Conservation (phyloP, 768 basidiomycete genomes). For the Dentipellis sp. region DNA sequence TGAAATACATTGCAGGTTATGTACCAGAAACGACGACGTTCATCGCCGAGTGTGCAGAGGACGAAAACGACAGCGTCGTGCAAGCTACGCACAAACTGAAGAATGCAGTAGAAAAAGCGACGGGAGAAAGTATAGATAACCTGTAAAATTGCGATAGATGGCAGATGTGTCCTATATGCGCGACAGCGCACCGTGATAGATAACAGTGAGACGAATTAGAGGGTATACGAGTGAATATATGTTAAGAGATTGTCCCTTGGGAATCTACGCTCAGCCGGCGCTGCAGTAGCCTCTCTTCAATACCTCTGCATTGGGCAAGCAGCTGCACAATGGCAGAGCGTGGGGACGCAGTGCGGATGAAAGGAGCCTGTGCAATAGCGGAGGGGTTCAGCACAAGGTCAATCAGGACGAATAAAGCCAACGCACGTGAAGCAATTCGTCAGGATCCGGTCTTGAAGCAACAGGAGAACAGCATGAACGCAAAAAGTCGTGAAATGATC, state of each 20-base stretch:
- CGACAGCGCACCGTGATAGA: not conserved
- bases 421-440: slow-evolving; percentile 15
- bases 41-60: slow-evolving; percentile 80
- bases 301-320: slow-evolving; percentile 14
- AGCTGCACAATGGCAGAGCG: slow-evolving; percentile 14
- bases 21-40: slow-evolving; percentile 77
- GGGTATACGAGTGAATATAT: not conserved
- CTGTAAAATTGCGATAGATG: not conserved
- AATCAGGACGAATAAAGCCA: not conserved
- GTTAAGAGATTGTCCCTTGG: slow-evolving; percentile 4
- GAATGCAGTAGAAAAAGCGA: slow-evolving; percentile 59
- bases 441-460: slow-evolving; percentile 12
- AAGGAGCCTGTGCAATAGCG: slow-evolving; percentile 3
- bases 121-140: slow-evolving; percentile 29
- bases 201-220: not conserved
- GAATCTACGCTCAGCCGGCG: slow-evolving; percentile 6
- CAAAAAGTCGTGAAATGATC: slow-evolving; percentile 16
- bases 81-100: slow-evolving; percentile 59
- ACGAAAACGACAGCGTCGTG: slow-evolving; percentile 81
- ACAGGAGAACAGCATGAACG: slow-evolving; percentile 13
- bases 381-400: not conserved
- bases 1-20: slow-evolving; percentile 41
- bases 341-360: slow-evolving; percentile 13
- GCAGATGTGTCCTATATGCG: not conserved
- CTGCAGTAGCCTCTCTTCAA: slow-evolving; percentile 12